Evolutionary conservation across 768 basidiomycete genomes (phyloP), one percentile per base, ranked within the genome.

Genomic region (Stropharia rugosoannulata): DNA sequence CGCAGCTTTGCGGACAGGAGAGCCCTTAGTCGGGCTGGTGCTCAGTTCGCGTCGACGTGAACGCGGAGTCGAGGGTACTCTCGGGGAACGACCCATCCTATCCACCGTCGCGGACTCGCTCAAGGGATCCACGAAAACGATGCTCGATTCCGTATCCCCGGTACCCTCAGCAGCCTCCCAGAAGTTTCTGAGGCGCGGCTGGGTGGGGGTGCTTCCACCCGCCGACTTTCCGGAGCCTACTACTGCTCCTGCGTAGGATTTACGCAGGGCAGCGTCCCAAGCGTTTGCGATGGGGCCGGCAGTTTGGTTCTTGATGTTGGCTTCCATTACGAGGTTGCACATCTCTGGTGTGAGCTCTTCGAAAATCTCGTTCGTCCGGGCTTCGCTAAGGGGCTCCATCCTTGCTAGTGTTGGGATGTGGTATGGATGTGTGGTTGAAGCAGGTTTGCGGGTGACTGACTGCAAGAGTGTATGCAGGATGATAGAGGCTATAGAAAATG

Each of bases 311-410:
- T 77, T 82, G 39, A 91, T 69, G 61, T 79, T 81, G 32, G 73
- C 73, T 70, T 90, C 89, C 3, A 90, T 76, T 45, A 89, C 70
- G 63, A 89, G 75, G 39, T 82, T 75, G 66, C 86, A 81, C 77
- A 91, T 85, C 68, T 87, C 87, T 13, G 66, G 56, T 45, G 75
- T 66, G 46, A 90, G 68, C 46, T 67, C 44, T 10, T 70, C 72
- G 49, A 84, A 70, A 10, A 76, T 65, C 10, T 72, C 68, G 40
- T 68, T 36, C 39, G 79, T 58, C 38, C 68, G 59, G 22, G 55
- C 50, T 36, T 64, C 61, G 1, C 64, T 57, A 43, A 73, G 67
- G 10, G 75, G 77, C 7, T 67, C 66, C 65, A 76, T 74, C 5
- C 70, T 69, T 10, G 75, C 72, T 3, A 76, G 61, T 39, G 74